Evolutionary conservation across 1,284 basidiomycete genomes (phyloP), one percentile per base, ranked within the genome.

Genomic region (Rhodotorula sp.): DNA sequence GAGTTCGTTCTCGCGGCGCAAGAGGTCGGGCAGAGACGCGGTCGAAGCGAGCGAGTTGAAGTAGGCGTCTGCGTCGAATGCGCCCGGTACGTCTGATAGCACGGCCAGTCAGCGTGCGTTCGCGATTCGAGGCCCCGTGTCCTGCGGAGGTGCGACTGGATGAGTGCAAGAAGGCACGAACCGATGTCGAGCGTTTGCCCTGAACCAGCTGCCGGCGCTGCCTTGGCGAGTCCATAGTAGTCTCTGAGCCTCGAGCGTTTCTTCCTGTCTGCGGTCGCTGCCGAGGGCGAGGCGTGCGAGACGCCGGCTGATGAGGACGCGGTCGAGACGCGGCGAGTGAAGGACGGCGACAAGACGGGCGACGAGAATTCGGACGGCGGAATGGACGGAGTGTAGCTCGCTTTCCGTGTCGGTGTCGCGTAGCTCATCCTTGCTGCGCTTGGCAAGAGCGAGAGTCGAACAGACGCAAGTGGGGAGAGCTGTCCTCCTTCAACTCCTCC

Each of bases 121-220:
- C 5, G 47, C 14, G 47, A 34, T 26, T 6, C 1, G 4, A 8
- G 26, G 43, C 3, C 14, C 12, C 18, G 29, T 18, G 14, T 14
- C 14, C 1, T 16, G 51, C 34, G 34, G 34, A 34, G 34, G 34
- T 6, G 34, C 14, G 26, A 26, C n/a, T 29, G 12, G 8, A 52
- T 23, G 20, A 12, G 21, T 23, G 16, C 31, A 18, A 31, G 65
- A 46, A 29, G 7, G 58, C 46, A 68, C 82, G 69, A 64, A 88
- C 91, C 91, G 66, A 92, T 82, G 77, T 91, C 89, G 89, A 91
- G 90, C n/a, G 90, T 89, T 80, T 92, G 90, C 84, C 84, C 61
- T 80, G 85, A 57, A 84, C 86, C 34, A 6, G 64, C 47, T 46
- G 69, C 23, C 3, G 54, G 26, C 3, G 54, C 26, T 10, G 26